Evolutionary conservation across 2,329 filamentous ascomycete genomes (phyloP).

Genomic region (Alternaria dauci): DNA sequence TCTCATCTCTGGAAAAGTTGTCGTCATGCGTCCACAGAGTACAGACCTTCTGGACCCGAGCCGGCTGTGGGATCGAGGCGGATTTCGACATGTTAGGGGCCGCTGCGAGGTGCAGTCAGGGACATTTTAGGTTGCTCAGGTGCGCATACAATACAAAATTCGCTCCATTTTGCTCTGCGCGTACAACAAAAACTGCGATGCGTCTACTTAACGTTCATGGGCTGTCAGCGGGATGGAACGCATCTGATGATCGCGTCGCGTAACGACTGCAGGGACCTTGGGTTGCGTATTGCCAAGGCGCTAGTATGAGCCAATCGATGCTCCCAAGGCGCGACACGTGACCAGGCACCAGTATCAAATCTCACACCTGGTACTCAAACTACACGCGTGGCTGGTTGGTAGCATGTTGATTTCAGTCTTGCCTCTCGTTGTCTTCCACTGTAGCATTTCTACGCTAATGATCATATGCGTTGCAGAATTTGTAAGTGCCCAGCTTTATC

Average conservation of each 20-base stretch:
- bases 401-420: neutral
- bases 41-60: conserved; percentile 54
- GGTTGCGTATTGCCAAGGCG: conserved; percentile 15
- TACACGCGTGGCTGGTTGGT: neutral
- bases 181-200: neutral
- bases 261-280: conserved; percentile 3
- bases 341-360: neutral
- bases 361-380: neutral
- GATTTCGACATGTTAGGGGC: conserved; percentile 42
- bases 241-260: conserved; percentile 2
- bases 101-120: conserved; percentile 6
- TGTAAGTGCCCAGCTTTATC: neutral
- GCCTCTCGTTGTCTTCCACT: neutral
- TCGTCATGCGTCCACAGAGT: conserved; percentile 72
- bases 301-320: neutral
- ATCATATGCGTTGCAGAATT: neutral
- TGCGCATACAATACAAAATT: conserved; percentile 2
- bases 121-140: conserved; percentile 10
- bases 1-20: conserved; percentile 77
- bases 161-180: conserved; percentile 3
- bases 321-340: neutral
- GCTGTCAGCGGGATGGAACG: neutral
- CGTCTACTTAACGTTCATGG: neutral
- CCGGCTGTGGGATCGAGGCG: conserved; percentile 31
- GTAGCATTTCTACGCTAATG: neutral